These are phyloP conservation scores for Vigna trinervia DNA, from an alignment of 306 rosid species.

Conservation along the genomic window DNA sequence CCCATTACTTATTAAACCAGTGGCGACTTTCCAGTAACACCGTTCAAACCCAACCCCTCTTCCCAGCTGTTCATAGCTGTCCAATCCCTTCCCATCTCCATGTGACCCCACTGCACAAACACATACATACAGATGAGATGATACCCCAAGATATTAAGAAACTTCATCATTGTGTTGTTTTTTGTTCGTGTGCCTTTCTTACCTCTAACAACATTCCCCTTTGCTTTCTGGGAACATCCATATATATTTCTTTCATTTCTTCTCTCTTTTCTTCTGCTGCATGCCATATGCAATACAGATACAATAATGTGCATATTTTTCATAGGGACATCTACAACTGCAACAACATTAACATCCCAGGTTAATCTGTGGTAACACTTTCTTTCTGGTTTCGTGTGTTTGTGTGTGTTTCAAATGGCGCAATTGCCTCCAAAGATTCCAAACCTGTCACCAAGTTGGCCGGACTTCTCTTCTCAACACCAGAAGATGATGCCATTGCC, in stretches of 20 bases:
- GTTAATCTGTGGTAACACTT: background rate
- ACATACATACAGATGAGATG: conserved; percentile 32
- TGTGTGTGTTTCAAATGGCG: conserved; percentile 61
- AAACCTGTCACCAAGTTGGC: conserved; percentile 73
- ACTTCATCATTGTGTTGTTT: conserved; percentile 23
- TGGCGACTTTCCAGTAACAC: conserved; percentile 87
- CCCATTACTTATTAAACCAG: conserved; percentile 51
- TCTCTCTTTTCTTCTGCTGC: background rate
- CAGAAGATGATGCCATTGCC: conserved; percentile 33
- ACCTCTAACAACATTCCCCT: conserved; percentile 45
- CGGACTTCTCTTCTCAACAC: conserved; percentile 52
- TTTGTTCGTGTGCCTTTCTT: conserved; percentile 31
- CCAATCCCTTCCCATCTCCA: conserved; percentile 58
- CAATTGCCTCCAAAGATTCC: conserved; percentile 97
- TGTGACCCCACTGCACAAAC: conserved; percentile 61
- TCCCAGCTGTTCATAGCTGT: conserved; percentile 95
- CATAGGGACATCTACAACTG: background rate
- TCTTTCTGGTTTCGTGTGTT: background rate
- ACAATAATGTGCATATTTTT: conserved; percentile 6
- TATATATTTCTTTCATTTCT: conserved; percentile 29
- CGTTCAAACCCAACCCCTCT: conserved; percentile 72
- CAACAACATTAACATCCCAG: conserved; percentile 20
- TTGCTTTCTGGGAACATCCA: conserved; percentile 26
- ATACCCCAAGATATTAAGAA: background rate
- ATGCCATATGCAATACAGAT: conserved; percentile 13